phyloP scores from a whole-genome alignment of 2,329 filamentous ascomycete genomes.

The Nannizzia gypsea region DNA sequence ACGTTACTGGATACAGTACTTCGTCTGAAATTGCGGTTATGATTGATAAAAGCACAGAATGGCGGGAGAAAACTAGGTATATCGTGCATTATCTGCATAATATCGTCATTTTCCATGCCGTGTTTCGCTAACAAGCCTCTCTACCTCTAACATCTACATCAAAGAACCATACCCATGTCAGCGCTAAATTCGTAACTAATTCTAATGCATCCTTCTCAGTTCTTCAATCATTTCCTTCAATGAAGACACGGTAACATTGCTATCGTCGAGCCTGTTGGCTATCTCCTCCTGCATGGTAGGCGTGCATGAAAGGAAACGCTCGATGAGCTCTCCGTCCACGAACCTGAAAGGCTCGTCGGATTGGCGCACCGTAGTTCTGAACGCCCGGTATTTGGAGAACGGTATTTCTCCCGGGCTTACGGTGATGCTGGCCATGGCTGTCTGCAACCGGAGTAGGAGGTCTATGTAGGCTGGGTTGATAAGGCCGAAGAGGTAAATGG shows the following conservation, averaged over 20 bases:
- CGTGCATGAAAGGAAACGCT: conserved; percentile 64
- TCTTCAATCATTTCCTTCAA: conserved; percentile 50
- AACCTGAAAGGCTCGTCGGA: conserved; percentile 72
- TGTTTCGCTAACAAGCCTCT: too few relatives aligned
- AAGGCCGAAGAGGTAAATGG: conserved; percentile 77
- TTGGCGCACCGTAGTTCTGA: conserved; percentile 58
- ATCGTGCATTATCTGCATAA: too few relatives aligned
- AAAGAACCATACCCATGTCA: too few relatives aligned
- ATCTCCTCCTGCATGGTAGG: conserved; percentile 47
- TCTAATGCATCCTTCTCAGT: conserved; percentile 40
- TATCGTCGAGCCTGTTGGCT: conserved; percentile 41
- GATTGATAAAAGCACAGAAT: too few relatives aligned
- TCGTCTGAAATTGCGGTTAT: too few relatives aligned
- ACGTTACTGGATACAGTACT: too few relatives aligned
- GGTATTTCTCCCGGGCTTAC: conserved; percentile 59
- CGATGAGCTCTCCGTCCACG: conserved; percentile 83
- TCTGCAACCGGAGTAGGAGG: conserved; percentile 70
- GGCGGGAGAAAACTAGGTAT: too few relatives aligned
- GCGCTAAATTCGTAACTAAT: too few relatives aligned
- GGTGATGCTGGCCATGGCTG: conserved; percentile 54
- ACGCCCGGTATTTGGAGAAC: conserved; percentile 72
- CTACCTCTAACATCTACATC: too few relatives aligned
- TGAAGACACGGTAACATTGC: conserved; percentile 45
- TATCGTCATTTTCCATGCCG: too few relatives aligned
- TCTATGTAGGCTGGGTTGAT: conserved; percentile 64